Evolutionary conservation across 768 basidiomycete genomes (phyloP).

Genomic region (Cystobasidium tubakii): DNA sequence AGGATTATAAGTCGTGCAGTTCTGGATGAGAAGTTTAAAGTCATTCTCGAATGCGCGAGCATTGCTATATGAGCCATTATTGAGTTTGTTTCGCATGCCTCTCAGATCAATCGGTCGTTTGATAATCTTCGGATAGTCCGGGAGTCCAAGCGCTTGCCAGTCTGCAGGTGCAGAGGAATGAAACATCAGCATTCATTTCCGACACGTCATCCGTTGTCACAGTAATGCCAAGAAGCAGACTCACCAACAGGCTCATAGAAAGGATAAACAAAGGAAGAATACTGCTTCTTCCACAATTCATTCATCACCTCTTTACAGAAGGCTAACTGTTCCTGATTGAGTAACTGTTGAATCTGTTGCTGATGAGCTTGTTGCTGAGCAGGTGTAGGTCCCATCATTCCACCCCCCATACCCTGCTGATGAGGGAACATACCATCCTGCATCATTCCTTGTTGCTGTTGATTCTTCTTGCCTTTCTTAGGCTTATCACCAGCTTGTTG

Average conservation of each 20-base stretch:
- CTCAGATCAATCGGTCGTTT: conserved; percentile 93
- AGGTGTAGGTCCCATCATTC: neutral
- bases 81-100: conserved; percentile 80
- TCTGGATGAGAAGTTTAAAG: conserved; percentile 88
- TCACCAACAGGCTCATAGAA: conserved; percentile 92
- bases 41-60: conserved; percentile 79
- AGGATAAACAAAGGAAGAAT: conserved; percentile 64
- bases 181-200: conserved; percentile 8
- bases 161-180: conserved; percentile 54
- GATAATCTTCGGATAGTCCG: conserved; percentile 76
- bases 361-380: conserved; percentile 21
- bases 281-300: conserved; percentile 73
- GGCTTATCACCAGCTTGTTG: conserved; percentile 77
- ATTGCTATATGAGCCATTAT: conserved; percentile 66
- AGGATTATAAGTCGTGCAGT: conserved; percentile 89
- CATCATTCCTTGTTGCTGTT: conserved; percentile 52
- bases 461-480: conserved; percentile 56
- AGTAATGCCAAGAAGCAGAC: no score
- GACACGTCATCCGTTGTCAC: neutral
- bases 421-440: neutral
- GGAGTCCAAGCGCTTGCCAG: conserved; percentile 69
- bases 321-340: conserved; percentile 64
- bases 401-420: neutral
- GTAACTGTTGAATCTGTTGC: conserved; percentile 24
- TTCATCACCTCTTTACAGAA: conserved; percentile 70